Evolutionary conservation across 192 early-diverging fungal species (phyloP), one percentile per base, ranked within the genome.

Genomic region (Coemansia guatemalensis): DNA sequence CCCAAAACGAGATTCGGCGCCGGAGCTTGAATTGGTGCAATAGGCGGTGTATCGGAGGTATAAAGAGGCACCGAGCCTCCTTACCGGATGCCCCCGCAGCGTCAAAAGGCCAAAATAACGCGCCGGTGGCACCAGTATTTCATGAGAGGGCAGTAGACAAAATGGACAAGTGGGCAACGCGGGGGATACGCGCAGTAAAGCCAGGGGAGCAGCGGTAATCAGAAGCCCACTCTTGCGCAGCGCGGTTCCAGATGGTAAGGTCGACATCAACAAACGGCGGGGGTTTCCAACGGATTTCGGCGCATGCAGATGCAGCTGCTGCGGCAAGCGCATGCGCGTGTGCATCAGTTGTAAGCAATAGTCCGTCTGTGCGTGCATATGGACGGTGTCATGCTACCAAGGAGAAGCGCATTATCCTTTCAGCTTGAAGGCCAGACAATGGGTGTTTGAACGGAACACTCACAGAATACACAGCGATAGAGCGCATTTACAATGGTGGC

Each of bases 331-430:
- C 14, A 44, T 44, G 39, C 39, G 39, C 0, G 9, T 44, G 39
- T 17, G 39, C 39, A 44, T 44, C 39, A 8, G 14, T 44, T 17
- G 12, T 17, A 17, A 44, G 61, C 50, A 50, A 50, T 60, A 51
- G 61, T 33, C 61, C 61, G 61, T 62, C 61, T 62, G 61, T 62
- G 61, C 61, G 39, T 44, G 61, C 29, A 51, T 39, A 62, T 62
- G 24, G 57, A 4, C 14, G 14, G 39, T 44, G 39, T 17, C 39
- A 44, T 17, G 39, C 39, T 44, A 44, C 14, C 39, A 44, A 44
- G 39, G 39, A 44, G 12, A 18, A 25, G 9, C 25, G 48, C 39
- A 41, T 44, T 44, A 44, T 44, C 1, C 39, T 44, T 44, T 44
- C 1, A 14, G 39, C 39, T 44, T 3, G 39, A 3, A 17, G 9